A percentile compares a stretch with the other conserved stretches of the same genome.
These are phyloP conservation scores for Umbelopsis sp. DNA, from an alignment of 371 early-diverging fungal species.

Conservation along the genomic window DNA sequence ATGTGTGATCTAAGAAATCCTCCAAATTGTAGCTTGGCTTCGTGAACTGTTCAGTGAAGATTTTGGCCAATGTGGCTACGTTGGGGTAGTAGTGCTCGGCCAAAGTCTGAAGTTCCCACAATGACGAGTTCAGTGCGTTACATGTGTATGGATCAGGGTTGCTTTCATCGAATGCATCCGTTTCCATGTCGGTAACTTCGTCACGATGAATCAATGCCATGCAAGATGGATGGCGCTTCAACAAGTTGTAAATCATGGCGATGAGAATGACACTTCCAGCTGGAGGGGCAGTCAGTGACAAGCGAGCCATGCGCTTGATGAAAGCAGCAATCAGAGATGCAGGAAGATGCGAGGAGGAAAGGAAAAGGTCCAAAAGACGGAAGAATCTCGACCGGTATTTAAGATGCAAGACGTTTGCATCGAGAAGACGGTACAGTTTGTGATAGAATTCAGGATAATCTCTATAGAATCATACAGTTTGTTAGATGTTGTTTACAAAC, in stretches of 20 bases:
- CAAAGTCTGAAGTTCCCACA: conserved; percentile 92
- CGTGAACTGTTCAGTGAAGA: conserved; percentile 85
- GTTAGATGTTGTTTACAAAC: neutral
- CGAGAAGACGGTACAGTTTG: conserved; percentile 89
- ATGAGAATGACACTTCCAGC: conserved; percentile 81
- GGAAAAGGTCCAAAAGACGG: conserved; percentile 83
- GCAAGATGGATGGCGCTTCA: conserved; percentile 88
- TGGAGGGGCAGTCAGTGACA: conserved; percentile 84
- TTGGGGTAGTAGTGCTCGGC: conserved; percentile 84
- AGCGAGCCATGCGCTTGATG: conserved; percentile 86
- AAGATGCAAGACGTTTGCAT: conserved; percentile 85
- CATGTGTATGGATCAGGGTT: conserved; percentile 78
- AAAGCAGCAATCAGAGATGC: conserved; percentile 90
- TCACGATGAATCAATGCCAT: conserved; percentile 83
- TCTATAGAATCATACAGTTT: conserved; percentile 34
- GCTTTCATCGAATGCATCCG: conserved; percentile 72
- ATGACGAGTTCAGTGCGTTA: conserved; percentile 82
- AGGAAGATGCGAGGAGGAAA: conserved; percentile 88
- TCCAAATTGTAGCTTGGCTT: conserved; percentile 87
- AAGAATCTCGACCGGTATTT: conserved; percentile 94
- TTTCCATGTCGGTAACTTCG: conserved; percentile 35
- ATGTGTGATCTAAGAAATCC: conserved; percentile 93
- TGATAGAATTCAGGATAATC: conserved; percentile 96
- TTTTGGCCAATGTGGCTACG: conserved; percentile 81
- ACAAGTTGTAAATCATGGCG: conserved; percentile 88